phyloP scores from a whole-genome alignment of 129 eudicot genomes.

The Flaveria robusta region DNA sequence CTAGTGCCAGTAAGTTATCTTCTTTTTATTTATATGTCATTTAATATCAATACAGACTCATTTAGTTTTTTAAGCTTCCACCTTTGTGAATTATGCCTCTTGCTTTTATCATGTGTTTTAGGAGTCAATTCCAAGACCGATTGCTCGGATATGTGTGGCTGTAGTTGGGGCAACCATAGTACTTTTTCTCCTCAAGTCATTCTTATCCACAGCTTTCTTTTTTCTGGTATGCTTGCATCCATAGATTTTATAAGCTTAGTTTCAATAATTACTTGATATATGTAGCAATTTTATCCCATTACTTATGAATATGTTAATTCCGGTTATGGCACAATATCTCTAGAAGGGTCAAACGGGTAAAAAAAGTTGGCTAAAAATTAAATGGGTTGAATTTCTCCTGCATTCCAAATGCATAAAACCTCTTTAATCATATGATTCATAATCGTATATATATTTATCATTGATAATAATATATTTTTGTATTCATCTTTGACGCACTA shows the following conservation, averaged over 20 bases:
- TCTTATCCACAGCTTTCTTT: conserved; percentile 75
- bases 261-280: background rate
- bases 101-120: conserved; percentile 23
- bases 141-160: conserved; percentile 75
- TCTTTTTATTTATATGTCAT: background rate
- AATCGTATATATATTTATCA: too few species aligned
- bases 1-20: conserved; percentile 79
- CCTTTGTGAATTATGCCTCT: background rate
- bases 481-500: background rate
- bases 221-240: conserved; percentile 50
- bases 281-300: background rate
- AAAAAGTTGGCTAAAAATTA: background rate
- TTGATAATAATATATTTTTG: background rate
- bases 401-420: too few species aligned
- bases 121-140: conserved; percentile 84
- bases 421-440: too few species aligned
- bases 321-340: background rate
- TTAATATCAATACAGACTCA: background rate
- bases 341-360: background rate
- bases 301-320: background rate
- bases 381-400: background rate
- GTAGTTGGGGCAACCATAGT: conserved; percentile 49
- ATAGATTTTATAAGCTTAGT: background rate
- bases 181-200: conserved; percentile 69
- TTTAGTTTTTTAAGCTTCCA: background rate